phyloP scores from a whole-genome alignment of 2,329 filamentous ascomycete species.

The Fusarium sp. region DNA sequence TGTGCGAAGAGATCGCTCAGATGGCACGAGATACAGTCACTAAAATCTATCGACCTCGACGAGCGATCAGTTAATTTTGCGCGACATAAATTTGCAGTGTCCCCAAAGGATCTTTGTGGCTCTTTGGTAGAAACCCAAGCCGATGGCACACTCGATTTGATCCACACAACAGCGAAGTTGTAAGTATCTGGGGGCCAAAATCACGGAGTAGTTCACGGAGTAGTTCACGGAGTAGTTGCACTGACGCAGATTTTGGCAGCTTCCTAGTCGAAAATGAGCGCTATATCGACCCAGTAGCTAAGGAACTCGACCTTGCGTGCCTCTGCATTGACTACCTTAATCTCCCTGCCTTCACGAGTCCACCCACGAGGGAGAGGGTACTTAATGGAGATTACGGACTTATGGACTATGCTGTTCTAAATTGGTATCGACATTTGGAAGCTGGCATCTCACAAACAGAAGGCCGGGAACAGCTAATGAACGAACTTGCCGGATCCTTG shows the following conservation, averaged over 20 bases:
- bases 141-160: rapidly evolving
- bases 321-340: not conserved
- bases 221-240: too few species aligned
- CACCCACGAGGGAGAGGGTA: rapidly evolving
- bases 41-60: rapidly evolving
- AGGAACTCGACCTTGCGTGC: not conserved
- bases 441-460: rapidly evolving
- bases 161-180: not conserved
- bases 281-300: not conserved
- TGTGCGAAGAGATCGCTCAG: not conserved
- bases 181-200: not conserved
- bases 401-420: not conserved
- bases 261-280: rapidly evolving
- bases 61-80: rapidly evolving
- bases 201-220: too few species aligned
- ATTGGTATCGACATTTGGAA: rapidly evolving
- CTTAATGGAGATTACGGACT: not conserved
- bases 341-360: rapidly evolving
- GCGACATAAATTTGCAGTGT: not conserved
- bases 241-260: not conserved
- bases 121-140: rapidly evolving
- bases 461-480: too few species aligned
- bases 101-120: not conserved
- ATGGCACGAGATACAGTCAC: not conserved
- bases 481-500: not conserved